A percentile compares a stretch with the other conserved stretches of the same genome.
These are phyloP conservation scores for Trichocladium uniseriatum DNA, from an alignment of 495 filamentous ascomycete genomes.

Conservation along the genomic window DNA sequence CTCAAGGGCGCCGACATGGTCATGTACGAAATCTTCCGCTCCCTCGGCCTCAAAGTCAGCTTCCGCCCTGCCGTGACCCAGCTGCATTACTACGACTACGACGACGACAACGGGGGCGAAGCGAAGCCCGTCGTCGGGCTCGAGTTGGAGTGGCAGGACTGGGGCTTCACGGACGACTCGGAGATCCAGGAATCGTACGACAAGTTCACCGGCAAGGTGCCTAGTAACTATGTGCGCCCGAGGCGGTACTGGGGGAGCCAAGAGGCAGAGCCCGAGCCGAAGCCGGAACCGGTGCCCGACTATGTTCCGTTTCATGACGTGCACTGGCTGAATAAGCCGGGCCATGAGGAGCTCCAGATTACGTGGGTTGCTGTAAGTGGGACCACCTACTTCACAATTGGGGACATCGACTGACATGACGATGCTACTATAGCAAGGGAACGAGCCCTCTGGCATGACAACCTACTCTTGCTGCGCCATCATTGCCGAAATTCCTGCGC, in stretches of 20 bases:
- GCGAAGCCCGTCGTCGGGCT: not conserved
- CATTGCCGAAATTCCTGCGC: not conserved
- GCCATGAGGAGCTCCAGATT: not conserved
- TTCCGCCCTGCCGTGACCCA: constrained; percentile 1
- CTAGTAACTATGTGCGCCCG: too few relatives aligned
- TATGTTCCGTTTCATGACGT: not conserved
- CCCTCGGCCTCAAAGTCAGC: constrained; percentile 6
- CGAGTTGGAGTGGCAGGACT: too few relatives aligned
- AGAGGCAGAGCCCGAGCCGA: not conserved
- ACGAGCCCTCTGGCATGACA: not conserved
- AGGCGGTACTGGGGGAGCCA: not conserved
- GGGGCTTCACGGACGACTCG: too few relatives aligned
- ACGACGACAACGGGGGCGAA: not conserved
- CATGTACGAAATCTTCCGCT: constrained; percentile 10
- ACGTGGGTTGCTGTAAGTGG: not conserved
- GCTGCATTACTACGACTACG: not conserved
- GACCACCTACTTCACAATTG: too few relatives aligned
- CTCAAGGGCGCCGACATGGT: constrained; percentile 16
- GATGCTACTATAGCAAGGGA: too few relatives aligned
- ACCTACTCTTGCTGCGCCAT: constrained; percentile 1
- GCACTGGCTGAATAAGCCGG: not conserved
- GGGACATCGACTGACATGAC: too few relatives aligned
- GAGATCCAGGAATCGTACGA: too few relatives aligned
- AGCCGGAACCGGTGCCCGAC: too few relatives aligned
- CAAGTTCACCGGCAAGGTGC: too few relatives aligned